A percentile compares a stretch with the other conserved stretches of the same genome.
Evolutionary conservation across 169 alveolate genomes (phyloP).

Genomic region (Plasmodium falciparum): DNA sequence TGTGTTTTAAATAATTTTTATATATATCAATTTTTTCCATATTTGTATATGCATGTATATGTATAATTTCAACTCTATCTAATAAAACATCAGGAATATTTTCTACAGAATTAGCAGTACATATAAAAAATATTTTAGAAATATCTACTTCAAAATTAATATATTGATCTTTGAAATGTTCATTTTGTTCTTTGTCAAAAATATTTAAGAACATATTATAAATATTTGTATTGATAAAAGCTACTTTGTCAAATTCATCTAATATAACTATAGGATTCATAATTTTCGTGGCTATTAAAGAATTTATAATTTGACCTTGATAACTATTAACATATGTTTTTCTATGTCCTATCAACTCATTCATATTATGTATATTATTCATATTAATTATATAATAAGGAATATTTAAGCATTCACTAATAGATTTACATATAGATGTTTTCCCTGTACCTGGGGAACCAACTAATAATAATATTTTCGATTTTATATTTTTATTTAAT

Average conservation of each 20-base stretch:
- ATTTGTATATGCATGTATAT: conserved; percentile 92
- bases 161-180: conserved; percentile 81
- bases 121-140: conserved; percentile 91
- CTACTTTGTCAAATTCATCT: conserved; percentile 95
- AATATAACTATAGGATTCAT: conserved; percentile 92
- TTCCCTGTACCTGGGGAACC: conserved; percentile 99
- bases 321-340: conserved; percentile 97
- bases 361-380: conserved; percentile 95
- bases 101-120: conserved; percentile 95
- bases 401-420: conserved; percentile 92
- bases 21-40: conserved; percentile 93
- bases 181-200: conserved; percentile 93
- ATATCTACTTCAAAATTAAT: conserved; percentile 91
- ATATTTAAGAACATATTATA: conserved; percentile 94
- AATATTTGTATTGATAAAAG: conserved; percentile 84
- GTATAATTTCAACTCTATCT: conserved; percentile 96
- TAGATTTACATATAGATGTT: conserved; percentile 94
- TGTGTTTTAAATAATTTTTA: conserved; percentile 89
- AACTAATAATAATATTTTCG: conserved; percentile 93
- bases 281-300: conserved; percentile 86
- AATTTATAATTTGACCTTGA: conserved; percentile 94
- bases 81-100: conserved; percentile 93
- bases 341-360: conserved; percentile 96
- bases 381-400: conserved; percentile 89
- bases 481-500: conserved; percentile 85